phyloP scores from a whole-genome alignment of 108 stramenopile genomes.

The Parietichytrium sp. region DNA sequence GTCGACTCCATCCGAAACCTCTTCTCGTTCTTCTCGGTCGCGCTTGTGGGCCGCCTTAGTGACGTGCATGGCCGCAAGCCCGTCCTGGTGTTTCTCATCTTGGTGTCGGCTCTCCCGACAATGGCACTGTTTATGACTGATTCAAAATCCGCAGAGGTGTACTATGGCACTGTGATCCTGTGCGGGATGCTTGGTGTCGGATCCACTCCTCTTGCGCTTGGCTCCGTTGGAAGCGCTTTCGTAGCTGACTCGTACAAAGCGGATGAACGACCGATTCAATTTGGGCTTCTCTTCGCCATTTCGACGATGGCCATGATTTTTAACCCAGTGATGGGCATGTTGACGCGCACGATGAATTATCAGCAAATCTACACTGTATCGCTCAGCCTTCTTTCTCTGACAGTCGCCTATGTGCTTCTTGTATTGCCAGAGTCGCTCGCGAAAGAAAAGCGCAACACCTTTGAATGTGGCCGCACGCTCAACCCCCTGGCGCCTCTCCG shows the following conservation, averaged over 20 bases:
- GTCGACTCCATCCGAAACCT: constrained; percentile 31
- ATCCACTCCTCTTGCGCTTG: no score
- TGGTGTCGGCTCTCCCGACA: background rate
- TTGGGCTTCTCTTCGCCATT: background rate
- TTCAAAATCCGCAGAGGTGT: background rate
- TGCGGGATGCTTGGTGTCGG: background rate
- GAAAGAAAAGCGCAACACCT: background rate
- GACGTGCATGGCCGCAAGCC: constrained; percentile 14
- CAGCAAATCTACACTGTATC: background rate
- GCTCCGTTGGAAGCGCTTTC: background rate
- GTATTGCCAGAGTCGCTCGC: background rate
- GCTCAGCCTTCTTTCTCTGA: background rate
- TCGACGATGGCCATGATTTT: background rate
- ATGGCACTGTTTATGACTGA: background rate
- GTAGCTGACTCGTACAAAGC: background rate
- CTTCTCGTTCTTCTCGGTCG: constrained; percentile 11
- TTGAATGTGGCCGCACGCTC: constrained; percentile 3
- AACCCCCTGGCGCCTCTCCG: background rate
- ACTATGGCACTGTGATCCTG: background rate
- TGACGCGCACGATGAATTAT: background rate
- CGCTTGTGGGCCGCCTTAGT: background rate
- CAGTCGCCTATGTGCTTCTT: background rate
- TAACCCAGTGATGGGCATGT: background rate
- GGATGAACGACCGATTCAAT: background rate
- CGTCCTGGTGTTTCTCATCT: background rate